Base-by-base conservation (phyloP, 2,329 filamentous ascomycete species). In the Fusarium beomiforme region DNA sequence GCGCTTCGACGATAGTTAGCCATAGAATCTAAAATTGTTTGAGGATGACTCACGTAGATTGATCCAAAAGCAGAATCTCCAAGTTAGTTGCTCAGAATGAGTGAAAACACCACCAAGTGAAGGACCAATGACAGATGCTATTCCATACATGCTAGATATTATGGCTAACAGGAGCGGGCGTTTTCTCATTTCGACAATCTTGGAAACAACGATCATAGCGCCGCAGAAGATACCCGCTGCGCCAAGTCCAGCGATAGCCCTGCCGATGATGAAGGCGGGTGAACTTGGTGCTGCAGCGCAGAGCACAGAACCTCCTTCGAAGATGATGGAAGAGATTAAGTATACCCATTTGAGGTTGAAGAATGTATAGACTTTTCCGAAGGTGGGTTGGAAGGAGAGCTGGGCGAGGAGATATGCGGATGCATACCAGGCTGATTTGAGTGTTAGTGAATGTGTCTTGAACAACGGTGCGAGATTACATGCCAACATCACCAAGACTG, bases 211-310 rank as follows among this genome's bases (percentile, higher is more conserved):
- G 0, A 67, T 67, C 56, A 75, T 58, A 3, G 69, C 46, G 1
- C 71, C 73, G 4, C 69, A 75, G 50, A 61, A 64, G 1, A 75
- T 41, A 0, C 73, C 73, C 0, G 73, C 58, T 4, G 67, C 71
- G 1, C 81, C 82, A 3, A 80, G 39, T 4, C 81, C 82, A 6
- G 81, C 76, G 2, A 84, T 47, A 1, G 80, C 80, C 21, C 82
- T 76, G 0, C 83, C 83, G 0, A 77, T 67, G n/a, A 84, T 83
- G 5, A 84, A 78, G 6, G 77, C 78, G 8, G 71, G 69, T 3
- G 78, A 80, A n/a, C 69, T 79, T 1, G 79, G 78, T 2, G 78
- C 75, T 1, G 69, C 71, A 2, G 76, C 77, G 1, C 76, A 79
- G 2, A 80, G 58, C 7, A 79, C 55, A 6, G 73, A 77, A 0